These are phyloP conservation scores for Alisma plantagoaquatica DNA, from an alignment of 106 monocot species.

Conservation along the genomic window DNA sequence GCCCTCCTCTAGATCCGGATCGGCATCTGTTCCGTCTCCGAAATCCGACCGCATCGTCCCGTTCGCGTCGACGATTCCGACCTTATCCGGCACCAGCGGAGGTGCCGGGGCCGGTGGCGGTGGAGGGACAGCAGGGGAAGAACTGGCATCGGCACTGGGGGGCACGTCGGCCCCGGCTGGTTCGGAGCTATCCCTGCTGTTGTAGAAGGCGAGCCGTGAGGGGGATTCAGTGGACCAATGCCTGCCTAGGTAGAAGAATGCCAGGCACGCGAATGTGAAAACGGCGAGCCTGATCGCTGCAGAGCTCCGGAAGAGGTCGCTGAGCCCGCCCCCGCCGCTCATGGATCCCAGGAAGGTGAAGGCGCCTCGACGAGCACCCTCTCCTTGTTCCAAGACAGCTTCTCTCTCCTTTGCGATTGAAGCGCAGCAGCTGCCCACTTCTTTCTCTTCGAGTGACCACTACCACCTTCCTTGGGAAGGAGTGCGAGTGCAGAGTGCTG, in stretches of 20 bases:
- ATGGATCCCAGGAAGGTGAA: constrained; percentile 8
- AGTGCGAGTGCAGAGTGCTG: no score
- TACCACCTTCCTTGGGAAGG: no score
- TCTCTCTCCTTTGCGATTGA: no score
- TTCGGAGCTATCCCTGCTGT: neutral
- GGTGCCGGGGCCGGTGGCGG: constrained; percentile 10
- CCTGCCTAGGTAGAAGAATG: constrained; percentile 62
- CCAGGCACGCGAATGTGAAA: constrained; percentile 24
- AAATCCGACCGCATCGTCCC: constrained; percentile 65
- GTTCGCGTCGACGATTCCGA: constrained; percentile 69
- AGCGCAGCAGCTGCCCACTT: no score
- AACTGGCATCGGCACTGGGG: constrained; percentile 25
- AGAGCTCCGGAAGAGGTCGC: no score
- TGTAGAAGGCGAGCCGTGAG: constrained; percentile 26
- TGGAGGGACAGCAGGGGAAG: constrained; percentile 14
- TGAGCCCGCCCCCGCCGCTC: no score
- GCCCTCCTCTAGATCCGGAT: constrained; percentile 26
- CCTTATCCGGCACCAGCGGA: constrained; percentile 29
- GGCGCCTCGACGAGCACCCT: neutral
- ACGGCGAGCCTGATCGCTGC: constrained; percentile 12
- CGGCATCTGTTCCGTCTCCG: constrained; percentile 26
- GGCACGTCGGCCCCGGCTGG: constrained; percentile 7
- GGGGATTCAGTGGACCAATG: constrained; percentile 30
- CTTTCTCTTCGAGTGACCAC: no score
- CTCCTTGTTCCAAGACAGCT: neutral